Percentiles rank a stretch among this genome's conserved stretches.
Conservation (phyloP, 352 stramenopile genomes). For the Globisporangium lucens region DNA sequence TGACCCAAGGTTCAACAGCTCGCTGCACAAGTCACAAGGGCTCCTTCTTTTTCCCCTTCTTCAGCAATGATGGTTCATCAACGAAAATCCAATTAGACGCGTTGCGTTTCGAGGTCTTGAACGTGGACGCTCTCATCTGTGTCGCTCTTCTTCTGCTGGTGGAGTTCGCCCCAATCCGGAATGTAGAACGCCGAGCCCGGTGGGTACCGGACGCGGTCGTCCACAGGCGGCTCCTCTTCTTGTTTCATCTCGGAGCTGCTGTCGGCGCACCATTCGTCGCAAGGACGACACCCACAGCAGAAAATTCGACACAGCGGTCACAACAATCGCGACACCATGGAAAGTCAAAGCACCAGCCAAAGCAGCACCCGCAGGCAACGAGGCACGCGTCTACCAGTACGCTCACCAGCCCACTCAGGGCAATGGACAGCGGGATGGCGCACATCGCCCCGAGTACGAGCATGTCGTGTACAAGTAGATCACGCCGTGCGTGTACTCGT, state of each 20-base stretch:
- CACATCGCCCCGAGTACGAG: neutral
- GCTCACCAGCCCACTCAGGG: too few relatives aligned
- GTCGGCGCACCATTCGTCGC: neutral
- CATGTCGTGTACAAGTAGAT: conserved; percentile 70
- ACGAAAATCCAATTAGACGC: neutral
- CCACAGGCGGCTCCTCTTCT: neutral
- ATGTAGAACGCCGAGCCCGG: neutral
- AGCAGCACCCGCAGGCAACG: too few relatives aligned
- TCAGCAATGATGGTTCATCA: neutral
- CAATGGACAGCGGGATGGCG: too few relatives aligned
- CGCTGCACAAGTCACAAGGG: neutral
- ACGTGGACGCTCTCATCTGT: neutral
- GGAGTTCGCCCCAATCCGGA: neutral
- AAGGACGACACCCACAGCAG: neutral
- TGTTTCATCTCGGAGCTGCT: neutral
- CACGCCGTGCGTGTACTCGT: conserved; percentile 67
- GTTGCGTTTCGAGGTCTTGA: conserved; percentile 9
- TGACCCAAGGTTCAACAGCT: neutral
- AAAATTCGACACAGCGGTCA: too few relatives aligned
- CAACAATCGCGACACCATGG: too few relatives aligned
- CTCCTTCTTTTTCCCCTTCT: neutral
- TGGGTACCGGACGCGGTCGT: neutral
- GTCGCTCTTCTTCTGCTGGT: neutral
- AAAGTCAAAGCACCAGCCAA: too few relatives aligned
- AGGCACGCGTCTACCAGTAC: too few relatives aligned